Percentiles rank a stretch among this genome's conserved stretches.
Evolutionary conservation across 2,329 filamentous ascomycete species (phyloP).

Genomic region (Paecilomyces sp.): DNA sequence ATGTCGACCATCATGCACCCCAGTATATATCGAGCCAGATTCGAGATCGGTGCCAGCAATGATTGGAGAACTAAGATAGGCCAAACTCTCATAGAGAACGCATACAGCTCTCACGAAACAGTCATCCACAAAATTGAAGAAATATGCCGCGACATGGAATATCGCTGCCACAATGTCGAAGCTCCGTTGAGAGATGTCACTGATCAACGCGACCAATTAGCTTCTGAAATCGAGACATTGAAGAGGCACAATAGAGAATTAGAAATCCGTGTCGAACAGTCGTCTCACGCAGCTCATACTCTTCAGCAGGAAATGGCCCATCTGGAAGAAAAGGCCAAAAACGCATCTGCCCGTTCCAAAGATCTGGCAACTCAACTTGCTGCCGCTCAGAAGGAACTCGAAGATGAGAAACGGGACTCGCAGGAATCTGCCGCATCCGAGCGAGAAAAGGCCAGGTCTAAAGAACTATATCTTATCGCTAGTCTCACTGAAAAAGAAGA

Average conservation of each 20-base stretch:
- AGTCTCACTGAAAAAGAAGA: slow-evolving; percentile 39
- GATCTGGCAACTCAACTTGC: slow-evolving; percentile 26
- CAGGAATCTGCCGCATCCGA: slow-evolving; percentile 19
- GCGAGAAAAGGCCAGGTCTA: slow-evolving; percentile 22
- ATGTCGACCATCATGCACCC: background rate
- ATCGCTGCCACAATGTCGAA: slow-evolving; percentile 49
- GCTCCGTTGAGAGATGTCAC: slow-evolving; percentile 42
- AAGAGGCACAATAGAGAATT: slow-evolving; percentile 4
- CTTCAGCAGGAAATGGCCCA: slow-evolving; percentile 34
- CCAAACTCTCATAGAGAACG: slow-evolving; percentile 36
- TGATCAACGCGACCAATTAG: slow-evolving; percentile 25
- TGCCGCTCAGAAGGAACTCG: slow-evolving; percentile 29
- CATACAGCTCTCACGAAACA: slow-evolving; percentile 38
- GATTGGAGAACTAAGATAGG: slow-evolving; percentile 46
- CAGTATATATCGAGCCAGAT: background rate
- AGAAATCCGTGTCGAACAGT: slow-evolving; percentile 24
- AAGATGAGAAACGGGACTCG: slow-evolving; percentile 25
- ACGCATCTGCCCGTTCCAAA: slow-evolving; percentile 29
- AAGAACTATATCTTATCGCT: slow-evolving; percentile 38
- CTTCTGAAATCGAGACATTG: slow-evolving; percentile 25
- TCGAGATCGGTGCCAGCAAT: slow-evolving; percentile 18
- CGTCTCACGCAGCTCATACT: slow-evolving; percentile 25
- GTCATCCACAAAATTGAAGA: slow-evolving; percentile 45
- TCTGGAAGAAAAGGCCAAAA: slow-evolving; percentile 30
- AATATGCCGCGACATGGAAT: slow-evolving; percentile 51